These are phyloP conservation scores for Rhodotorula sp. DNA, from an alignment of 1,284 basidiomycete species.

Conservation along the genomic window DNA sequence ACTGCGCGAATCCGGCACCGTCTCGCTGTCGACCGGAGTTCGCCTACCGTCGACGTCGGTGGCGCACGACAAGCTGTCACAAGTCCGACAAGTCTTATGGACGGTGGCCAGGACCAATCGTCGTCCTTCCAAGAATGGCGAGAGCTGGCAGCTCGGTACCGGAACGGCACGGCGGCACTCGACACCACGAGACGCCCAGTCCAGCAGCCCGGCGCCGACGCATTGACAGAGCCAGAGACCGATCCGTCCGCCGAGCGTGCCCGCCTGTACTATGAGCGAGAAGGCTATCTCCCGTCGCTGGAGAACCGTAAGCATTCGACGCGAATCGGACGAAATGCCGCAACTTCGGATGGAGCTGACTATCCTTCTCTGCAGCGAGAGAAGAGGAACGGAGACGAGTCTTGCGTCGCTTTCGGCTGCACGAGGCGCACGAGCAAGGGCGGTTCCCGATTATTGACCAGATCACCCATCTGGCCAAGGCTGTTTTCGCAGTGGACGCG, in stretches of 20 bases:
- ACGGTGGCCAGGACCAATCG: too few relatives aligned
- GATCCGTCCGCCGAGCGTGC: not conserved
- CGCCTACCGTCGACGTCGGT: too few relatives aligned
- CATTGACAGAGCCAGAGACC: too few relatives aligned
- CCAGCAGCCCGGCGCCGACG: not conserved
- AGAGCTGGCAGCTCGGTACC: not conserved
- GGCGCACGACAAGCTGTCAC: too few relatives aligned
- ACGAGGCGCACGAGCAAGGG: not conserved
- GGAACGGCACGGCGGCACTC: not conserved
- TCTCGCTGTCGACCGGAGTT: too few relatives aligned
- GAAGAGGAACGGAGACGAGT: slow-evolving; percentile 2
- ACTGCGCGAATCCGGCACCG: too few relatives aligned
- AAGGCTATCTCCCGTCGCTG: slow-evolving; percentile 4
- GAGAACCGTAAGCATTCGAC: not conserved
- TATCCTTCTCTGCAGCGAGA: not conserved
- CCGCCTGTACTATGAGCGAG: not conserved
- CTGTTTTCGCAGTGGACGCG: slow-evolving; percentile 2
- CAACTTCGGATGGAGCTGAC: too few relatives aligned
- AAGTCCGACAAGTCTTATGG: too few relatives aligned
- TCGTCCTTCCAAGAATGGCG: too few relatives aligned
- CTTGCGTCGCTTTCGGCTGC: slow-evolving; percentile 1
- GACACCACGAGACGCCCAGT: not conserved
- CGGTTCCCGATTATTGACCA: not conserved
- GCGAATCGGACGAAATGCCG: not conserved
- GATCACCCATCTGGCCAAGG: not conserved